Percentiles rank a stretch among this genome's conserved stretches.
These are phyloP conservation scores for Halenospora varia DNA, from an alignment of 495 filamentous ascomycete genomes.

Conservation along the genomic window DNA sequence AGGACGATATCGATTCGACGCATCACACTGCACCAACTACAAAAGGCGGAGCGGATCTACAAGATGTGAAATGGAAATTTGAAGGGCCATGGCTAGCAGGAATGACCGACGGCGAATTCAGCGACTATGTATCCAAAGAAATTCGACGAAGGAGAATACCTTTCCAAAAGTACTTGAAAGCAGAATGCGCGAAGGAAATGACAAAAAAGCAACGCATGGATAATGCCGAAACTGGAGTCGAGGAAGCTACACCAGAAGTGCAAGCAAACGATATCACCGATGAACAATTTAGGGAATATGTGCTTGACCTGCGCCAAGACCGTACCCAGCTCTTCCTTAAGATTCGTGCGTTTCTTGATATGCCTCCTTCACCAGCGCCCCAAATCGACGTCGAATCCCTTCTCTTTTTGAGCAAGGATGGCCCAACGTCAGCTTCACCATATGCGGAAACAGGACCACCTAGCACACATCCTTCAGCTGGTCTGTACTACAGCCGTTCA, in stretches of 20 bases:
- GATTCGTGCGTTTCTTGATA: conserved; percentile 24
- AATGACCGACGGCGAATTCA: conserved; percentile 69
- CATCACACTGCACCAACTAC: conserved; percentile 27
- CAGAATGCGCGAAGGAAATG: conserved; percentile 38
- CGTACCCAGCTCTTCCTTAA: conserved; percentile 21
- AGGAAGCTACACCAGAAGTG: conserved; percentile 21
- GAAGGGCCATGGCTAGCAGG: conserved; percentile 79
- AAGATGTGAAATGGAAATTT: conserved; percentile 61
- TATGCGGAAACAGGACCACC: conserved; percentile 65
- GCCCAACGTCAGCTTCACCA: conserved; percentile 24
- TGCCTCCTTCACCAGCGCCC: conserved; percentile 14
- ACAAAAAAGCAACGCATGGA: conserved; percentile 42
- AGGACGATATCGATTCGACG: conserved; percentile 49
- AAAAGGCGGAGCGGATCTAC: conserved; percentile 23
- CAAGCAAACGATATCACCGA: conserved; percentile 47
- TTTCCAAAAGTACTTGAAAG: conserved; percentile 58
- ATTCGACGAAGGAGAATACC: conserved; percentile 57
- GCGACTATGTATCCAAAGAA: conserved; percentile 54
- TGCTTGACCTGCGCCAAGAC: conserved; percentile 56
- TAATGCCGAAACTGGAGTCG: conserved; percentile 22
- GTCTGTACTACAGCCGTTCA: conserved; percentile 79
- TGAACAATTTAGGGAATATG: conserved; percentile 52
- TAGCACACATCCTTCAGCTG: conserved; percentile 86
- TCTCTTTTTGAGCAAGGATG: not conserved
- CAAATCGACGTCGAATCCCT: not conserved